Conservation (phyloP, 1,284 basidiomycete genomes). For the Malassezia caprae region DNA sequence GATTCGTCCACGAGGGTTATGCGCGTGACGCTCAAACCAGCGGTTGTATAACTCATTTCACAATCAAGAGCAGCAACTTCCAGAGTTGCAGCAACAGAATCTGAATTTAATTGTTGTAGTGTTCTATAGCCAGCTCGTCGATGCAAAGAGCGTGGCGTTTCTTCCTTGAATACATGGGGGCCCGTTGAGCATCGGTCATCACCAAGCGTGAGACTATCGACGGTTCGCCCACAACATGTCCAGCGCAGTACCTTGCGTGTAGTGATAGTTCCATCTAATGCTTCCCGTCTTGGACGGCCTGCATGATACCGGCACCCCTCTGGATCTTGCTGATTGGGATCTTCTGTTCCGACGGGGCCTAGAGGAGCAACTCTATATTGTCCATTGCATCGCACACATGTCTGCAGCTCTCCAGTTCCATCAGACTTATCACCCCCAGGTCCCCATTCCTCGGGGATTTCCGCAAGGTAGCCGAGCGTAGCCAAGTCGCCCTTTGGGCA, state of each 20-base stretch:
- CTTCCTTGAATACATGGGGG: constrained; percentile 45
- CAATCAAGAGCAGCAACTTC: constrained; percentile 42
- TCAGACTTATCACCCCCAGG: constrained; percentile 24
- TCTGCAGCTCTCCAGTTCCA: constrained; percentile 25
- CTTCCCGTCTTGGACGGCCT: constrained; percentile 20
- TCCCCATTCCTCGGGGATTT: constrained; percentile 23
- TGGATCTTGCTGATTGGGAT: constrained; percentile 13
- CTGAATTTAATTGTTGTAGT: constrained; percentile 1
- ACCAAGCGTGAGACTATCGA: constrained; percentile 24
- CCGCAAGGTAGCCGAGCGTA: constrained; percentile 24
- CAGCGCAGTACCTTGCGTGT: constrained; percentile 26
- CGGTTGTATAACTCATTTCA: constrained; percentile 42
- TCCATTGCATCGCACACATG: constrained; percentile 33
- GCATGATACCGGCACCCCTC: constrained; percentile 35
- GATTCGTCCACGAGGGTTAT: constrained; percentile 38
- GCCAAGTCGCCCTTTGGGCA: constrained; percentile 28
- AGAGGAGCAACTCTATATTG: constrained; percentile 29
- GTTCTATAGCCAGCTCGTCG: constrained; percentile 31
- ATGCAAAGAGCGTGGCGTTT: constrained; percentile 26
- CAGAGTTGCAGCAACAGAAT: constrained; percentile 14
- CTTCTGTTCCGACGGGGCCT: constrained; percentile 15
- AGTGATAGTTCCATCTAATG: neutral
- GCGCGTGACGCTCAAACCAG: constrained; percentile 36
- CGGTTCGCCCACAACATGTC: constrained; percentile 35
- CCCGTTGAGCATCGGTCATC: constrained; percentile 33